Conservation (phyloP, 2,329 filamentous ascomycete genomes). For the Fusarium multiceps region DNA sequence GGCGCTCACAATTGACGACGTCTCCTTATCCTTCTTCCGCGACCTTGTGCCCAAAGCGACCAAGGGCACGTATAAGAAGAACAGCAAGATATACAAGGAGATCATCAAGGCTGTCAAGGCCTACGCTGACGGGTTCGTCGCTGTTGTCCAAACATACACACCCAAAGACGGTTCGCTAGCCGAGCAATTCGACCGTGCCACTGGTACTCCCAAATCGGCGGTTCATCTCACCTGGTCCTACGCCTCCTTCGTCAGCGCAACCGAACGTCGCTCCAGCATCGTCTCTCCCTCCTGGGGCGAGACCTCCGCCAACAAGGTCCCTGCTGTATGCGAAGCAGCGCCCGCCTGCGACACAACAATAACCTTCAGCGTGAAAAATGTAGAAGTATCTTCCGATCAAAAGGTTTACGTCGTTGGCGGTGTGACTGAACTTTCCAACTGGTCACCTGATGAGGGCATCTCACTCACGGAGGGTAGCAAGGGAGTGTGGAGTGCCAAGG, state of each 20-base stretch:
- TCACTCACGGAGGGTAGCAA: conserved; percentile 62
- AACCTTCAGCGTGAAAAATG: conserved; percentile 36
- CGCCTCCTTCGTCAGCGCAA: conserved; percentile 71
- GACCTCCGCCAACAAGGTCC: conserved; percentile 30
- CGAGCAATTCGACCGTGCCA: conserved; percentile 70
- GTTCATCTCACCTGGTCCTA: conserved; percentile 79
- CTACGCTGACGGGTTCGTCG: conserved; percentile 28
- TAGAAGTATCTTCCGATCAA: conserved; percentile 25
- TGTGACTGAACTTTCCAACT: conserved; percentile 54
- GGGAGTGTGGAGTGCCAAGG: conserved; percentile 62
- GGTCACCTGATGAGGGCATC: conserved; percentile 56
- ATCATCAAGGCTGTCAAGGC: conserved; percentile 21
- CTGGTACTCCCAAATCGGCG: conserved; percentile 67
- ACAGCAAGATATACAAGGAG: conserved; percentile 7
- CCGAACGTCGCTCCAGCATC: conserved; percentile 63
- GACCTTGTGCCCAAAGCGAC: conserved; percentile 21
- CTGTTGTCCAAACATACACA: conserved; percentile 70
- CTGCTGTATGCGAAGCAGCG: conserved; percentile 33
- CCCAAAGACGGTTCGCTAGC: conserved; percentile 69
- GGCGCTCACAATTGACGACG: conserved; percentile 59
- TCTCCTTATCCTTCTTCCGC: conserved; percentile 17
- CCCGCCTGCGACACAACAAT: conserved; percentile 43
- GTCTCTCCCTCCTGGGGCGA: conserved; percentile 66
- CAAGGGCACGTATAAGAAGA: conserved; percentile 21
- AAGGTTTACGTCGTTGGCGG: conserved; percentile 42